Evolutionary conservation across 768 basidiomycete species (phyloP), one percentile per base, ranked within the genome.

Genomic region (Pisolithus microcarpus): DNA sequence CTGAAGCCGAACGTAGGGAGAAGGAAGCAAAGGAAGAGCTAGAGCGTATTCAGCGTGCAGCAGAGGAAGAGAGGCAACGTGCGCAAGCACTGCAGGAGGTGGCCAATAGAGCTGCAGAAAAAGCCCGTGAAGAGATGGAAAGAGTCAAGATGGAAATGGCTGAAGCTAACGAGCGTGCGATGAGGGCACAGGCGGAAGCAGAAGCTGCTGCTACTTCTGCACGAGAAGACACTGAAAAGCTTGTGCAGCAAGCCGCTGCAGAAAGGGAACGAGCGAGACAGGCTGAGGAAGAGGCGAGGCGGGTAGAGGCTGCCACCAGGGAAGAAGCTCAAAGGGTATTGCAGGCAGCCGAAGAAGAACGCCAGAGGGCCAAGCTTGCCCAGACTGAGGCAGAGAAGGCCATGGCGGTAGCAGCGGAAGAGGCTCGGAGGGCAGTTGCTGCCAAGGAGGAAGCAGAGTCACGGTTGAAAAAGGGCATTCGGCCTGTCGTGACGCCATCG

Each of bases 401-500:
- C 18, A 40, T 52, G 2, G 52, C 46, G 4, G n/a, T n/a, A 1
- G 62, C 62, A 0, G 54, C 56, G 2, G 54, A 61, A 28, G 58
- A 64, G 21, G 42, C 55, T 1, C 37, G 9, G 9, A 54, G 45
- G 21, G 63, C 63, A 13, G 42, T 7, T 1, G 48, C 53, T n/a
- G 63, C 63, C 2, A 56, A 46, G 42, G 34, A 51, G 24, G 57
- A 56, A 5, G 59, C 57, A 4, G 64, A 66, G 38, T 55, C 44
- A 23, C 58, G 55, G 21, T 49, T 65, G 43, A 62, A 49, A 46
- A 52, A 61, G 31, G 67, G 64, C 4, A 59, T 63, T 10, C 65
- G 63, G 36, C 67, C 67, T 9, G 59, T 65, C 30, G 56, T 65
- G 37, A 60, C 56, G 58, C 68, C 67, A 34, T 63, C 65, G 7